Base-by-base conservation (phyloP, 2,329 filamentous ascomycete species). In the Cladosporium cucumerinum region DNA sequence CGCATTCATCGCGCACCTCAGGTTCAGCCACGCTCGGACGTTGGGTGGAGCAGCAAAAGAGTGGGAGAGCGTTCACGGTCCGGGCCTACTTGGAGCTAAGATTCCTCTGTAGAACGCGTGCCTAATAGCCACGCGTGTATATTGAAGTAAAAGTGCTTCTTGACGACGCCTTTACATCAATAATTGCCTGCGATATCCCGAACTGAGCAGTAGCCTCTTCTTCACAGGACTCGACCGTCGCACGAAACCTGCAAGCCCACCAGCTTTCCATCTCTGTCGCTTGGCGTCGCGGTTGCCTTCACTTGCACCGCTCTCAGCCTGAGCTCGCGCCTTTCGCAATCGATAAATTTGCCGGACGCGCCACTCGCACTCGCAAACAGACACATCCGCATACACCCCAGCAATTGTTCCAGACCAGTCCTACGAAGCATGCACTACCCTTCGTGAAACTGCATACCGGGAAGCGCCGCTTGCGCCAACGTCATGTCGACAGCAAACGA, bases 401-500 rank as follows among this genome's bases (percentile, higher is more conserved):
- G 21, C 60, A 62, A 55, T 62, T 62, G 60, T 62, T 55, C 34
- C 30, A 25, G 28, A 21, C 16, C 48, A 26, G 23, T 61, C 34
- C 32, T 54, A 43, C 60, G 21, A 51, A 62, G 60, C 48, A 62
- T 62, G 60, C 60, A 46, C 60, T 62, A 62, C 60, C 60, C 16
- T 34, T 62, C 60, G 60, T 62, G 60, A 62, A 51, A 32, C 49
- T 55, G 48, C 25, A 26, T 7, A 51, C 60, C 60, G 60, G 49
- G 49, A 62, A 54, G 32, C 51, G 60, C 60, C 60, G 60, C 60
- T 43, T n/a, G 54, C 52, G 39, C 48, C 39, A 58, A 58, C 62
- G 62, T 58, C 68, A 72, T 70, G 69, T 69, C 69, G 52, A 61
- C 66, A 49, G 59, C 70, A 67, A 67, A 69, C 66, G 65, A 34